These are phyloP conservation scores for Strobilomyces dryophilus DNA, from an alignment of 768 basidiomycete species.

Conservation along the genomic window DNA sequence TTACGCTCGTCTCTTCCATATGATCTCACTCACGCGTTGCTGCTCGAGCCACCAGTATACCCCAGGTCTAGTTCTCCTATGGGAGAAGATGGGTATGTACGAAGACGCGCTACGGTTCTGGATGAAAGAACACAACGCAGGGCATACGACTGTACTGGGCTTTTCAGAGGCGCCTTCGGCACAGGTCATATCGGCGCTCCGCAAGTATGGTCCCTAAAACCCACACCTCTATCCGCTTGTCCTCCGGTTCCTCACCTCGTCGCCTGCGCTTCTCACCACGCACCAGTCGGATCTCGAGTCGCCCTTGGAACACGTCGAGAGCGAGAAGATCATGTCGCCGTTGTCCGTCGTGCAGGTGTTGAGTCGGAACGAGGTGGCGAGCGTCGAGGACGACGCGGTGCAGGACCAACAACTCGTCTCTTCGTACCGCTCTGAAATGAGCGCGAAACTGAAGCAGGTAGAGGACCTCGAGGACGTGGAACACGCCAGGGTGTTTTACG, in stretches of 20 bases:
- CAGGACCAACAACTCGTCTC: conserved; percentile 83
- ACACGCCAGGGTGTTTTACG: conserved; percentile 86
- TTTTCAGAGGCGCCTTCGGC: conserved; percentile 34
- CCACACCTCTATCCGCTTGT: conserved; percentile 84
- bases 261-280: conserved; percentile 62
- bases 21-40: conserved; percentile 86
- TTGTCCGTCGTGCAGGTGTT: conserved; percentile 87
- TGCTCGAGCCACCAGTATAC: conserved; percentile 85
- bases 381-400: conserved; percentile 39
- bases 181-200: conserved; percentile 67
- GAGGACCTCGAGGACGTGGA: conserved; percentile 74
- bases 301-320: conserved; percentile 75
- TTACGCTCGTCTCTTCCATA: conserved; percentile 68
- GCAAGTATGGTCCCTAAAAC: conserved; percentile 66
- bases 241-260: conserved; percentile 84
- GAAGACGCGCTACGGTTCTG: conserved; percentile 92
- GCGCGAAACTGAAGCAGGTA: conserved; percentile 74
- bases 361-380: conserved; percentile 84
- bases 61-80: conserved; percentile 80
- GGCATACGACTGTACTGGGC: background rate
- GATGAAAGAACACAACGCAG: conserved; percentile 62
- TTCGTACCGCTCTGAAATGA: conserved; percentile 88
- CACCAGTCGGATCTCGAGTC: conserved; percentile 69
- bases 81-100: conserved; percentile 95
- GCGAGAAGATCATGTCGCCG: conserved; percentile 80